phyloP scores from a whole-genome alignment of 169 alveolate genomes.

The Perkinsus chesapeaki region DNA sequence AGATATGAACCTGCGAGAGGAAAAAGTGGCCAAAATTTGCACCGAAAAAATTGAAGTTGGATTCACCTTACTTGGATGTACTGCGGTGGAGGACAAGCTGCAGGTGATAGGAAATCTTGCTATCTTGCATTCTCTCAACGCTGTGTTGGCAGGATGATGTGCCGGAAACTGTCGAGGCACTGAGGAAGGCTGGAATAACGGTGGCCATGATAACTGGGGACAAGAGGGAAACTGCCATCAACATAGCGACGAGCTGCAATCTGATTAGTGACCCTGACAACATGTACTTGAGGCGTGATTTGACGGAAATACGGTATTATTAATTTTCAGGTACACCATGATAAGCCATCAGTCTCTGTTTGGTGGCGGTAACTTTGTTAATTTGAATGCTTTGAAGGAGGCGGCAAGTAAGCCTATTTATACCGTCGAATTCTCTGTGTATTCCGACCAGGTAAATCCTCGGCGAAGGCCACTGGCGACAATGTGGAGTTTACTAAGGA shows the following conservation, averaged over 20 bases:
- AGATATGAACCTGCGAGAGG: constrained; percentile 49
- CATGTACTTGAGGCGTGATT: background rate
- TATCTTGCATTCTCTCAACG: background rate
- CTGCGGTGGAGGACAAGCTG: constrained; percentile 90
- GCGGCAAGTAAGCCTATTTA: background rate
- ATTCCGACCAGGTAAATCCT: background rate
- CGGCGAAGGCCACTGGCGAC: background rate
- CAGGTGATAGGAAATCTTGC: background rate
- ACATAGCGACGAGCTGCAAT: constrained; percentile 57
- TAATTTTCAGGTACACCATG: background rate
- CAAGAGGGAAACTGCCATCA: constrained; percentile 90
- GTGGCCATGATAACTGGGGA: constrained; percentile 97
- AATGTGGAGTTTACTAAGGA: background rate
- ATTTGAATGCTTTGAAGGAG: background rate
- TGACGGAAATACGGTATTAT: background rate
- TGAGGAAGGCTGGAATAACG: constrained; percentile 86
- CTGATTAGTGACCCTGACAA: background rate
- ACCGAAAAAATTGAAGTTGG: constrained; percentile 62
- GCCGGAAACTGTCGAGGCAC: constrained; percentile 80
- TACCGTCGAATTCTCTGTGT: background rate
- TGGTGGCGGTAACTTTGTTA: background rate
- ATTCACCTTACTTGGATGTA: constrained; percentile 75
- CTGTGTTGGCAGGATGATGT: constrained; percentile 78
- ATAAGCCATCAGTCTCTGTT: background rate
- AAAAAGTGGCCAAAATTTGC: constrained; percentile 57